phyloP scores from a whole-genome alignment of 305 asterid species.

The Andrographis paniculata region DNA sequence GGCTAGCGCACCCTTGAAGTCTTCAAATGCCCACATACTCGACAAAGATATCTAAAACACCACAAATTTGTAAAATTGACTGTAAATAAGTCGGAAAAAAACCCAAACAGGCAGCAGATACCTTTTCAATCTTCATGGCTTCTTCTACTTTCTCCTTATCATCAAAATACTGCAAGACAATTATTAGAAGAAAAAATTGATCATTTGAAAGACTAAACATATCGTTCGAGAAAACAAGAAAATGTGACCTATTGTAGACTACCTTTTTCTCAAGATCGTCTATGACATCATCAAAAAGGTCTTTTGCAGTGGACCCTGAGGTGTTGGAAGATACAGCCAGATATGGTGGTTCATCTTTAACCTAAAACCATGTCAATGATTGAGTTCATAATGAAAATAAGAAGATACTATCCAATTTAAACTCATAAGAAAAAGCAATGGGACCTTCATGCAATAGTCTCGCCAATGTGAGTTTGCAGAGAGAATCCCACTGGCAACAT shows the following conservation, averaged over 20 bases:
- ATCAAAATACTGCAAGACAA: conserved; percentile 62
- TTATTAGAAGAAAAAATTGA: conserved; percentile 2
- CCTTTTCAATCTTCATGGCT: conserved; percentile 60
- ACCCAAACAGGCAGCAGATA: conserved; percentile 20
- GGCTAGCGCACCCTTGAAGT: conserved; percentile 51
- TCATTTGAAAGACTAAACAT: conserved; percentile 6
- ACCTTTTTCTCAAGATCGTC: conserved; percentile 94
- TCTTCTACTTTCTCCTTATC: conserved; percentile 75
- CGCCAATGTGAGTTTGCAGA: conserved; percentile 76
- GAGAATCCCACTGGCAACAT: conserved; percentile 60
- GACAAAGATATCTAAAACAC: conserved; percentile 50
- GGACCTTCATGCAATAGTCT: conserved; percentile 74
- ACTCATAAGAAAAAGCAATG: conserved; percentile 17
- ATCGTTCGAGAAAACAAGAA: too few species aligned
- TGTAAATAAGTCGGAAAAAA: conserved; percentile 11
- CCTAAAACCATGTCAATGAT: conserved; percentile 40
- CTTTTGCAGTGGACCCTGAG: conserved; percentile 74
- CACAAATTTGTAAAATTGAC: conserved; percentile 11
- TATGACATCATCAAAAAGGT: conserved; percentile 70
- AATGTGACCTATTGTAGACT: too few species aligned
- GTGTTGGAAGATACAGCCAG: conserved; percentile 72
- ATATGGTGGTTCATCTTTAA: conserved; percentile 80
- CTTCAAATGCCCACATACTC: conserved; percentile 60
- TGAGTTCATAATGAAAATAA: conserved; percentile 15
- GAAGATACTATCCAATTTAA: not conserved